These are phyloP conservation scores for Boehmeria nivea DNA, from an alignment of 306 rosid genomes.

Conservation along the genomic window DNA sequence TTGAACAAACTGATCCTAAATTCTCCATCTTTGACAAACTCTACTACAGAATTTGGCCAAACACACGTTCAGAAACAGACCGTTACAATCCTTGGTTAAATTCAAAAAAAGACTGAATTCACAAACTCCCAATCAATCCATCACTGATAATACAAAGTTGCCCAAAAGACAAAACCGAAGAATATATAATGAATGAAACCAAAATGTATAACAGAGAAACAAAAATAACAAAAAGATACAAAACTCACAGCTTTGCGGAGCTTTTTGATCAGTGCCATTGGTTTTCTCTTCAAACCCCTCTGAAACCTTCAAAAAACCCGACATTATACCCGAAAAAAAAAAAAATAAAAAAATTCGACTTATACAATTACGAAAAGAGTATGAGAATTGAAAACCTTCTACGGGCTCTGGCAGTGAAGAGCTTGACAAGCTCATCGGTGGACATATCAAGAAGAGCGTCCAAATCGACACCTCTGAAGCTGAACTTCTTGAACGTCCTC, in stretches of 20 bases:
- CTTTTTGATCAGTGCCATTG: constrained; percentile 73
- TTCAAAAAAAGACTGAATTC: too few species aligned
- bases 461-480: constrained; percentile 74
- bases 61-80: too few species aligned
- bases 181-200: neutral
- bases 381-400: constrained; percentile 44
- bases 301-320: constrained; percentile 48
- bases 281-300: constrained; percentile 48
- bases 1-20: too few species aligned
- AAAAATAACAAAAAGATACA: neutral
- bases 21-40: too few species aligned
- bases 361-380: neutral
- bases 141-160: too few species aligned
- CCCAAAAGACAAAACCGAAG: neutral
- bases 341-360: neutral
- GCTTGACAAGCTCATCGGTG: constrained; percentile 80
- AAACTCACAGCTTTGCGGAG: constrained; percentile 75
- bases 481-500: constrained; percentile 86
- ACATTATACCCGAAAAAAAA: neutral
- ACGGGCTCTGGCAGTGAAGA: constrained; percentile 71
- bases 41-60: too few species aligned
- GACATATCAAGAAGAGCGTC: constrained; percentile 81
- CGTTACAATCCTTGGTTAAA: too few species aligned
- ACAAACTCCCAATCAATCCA: too few species aligned
- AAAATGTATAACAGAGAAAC: neutral